phyloP scores from a whole-genome alignment of 202 grass and related monocot species.

The Hordeum pubiflorum region DNA sequence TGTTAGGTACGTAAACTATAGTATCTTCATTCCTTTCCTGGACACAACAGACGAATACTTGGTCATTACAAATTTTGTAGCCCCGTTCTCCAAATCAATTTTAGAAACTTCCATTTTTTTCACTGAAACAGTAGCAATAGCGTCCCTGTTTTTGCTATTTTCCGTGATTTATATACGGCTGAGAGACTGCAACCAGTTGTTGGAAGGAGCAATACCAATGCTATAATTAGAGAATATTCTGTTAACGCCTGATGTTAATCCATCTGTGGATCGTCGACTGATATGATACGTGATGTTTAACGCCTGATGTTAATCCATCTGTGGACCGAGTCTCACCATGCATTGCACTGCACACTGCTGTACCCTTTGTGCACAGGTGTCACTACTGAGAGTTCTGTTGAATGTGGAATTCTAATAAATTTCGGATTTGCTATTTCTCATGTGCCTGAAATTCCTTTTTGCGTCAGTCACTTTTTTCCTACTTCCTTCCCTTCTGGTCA shows the following conservation, averaged over 20 bases:
- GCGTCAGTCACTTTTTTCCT: no score
- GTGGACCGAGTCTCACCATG: not conserved
- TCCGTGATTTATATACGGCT: not conserved
- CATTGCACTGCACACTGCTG: no score
- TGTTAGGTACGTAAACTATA: constrained; percentile 4
- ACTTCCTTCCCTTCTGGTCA: no score
- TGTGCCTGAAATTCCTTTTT: no score
- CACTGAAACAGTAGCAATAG: constrained; percentile 11
- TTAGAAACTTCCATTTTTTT: not conserved
- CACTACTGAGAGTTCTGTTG: not conserved
- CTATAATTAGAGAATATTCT: not conserved
- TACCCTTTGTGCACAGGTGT: not conserved
- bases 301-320: not conserved
- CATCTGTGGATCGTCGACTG: not conserved
- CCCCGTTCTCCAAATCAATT: not conserved
- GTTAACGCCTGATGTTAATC: not conserved
- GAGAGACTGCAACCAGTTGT: not conserved
- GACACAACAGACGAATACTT: not conserved
- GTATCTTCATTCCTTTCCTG: constrained; percentile 29
- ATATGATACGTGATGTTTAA: not conserved
- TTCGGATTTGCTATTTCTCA: not conserved
- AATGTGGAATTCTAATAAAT: not conserved
- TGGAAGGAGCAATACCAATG: not conserved
- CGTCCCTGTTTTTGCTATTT: not conserved
- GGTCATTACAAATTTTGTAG: constrained; percentile 40